These are phyloP conservation scores for Colletotrichum spinosum DNA, from an alignment of 2,329 filamentous ascomycete genomes.

Conservation along the genomic window DNA sequence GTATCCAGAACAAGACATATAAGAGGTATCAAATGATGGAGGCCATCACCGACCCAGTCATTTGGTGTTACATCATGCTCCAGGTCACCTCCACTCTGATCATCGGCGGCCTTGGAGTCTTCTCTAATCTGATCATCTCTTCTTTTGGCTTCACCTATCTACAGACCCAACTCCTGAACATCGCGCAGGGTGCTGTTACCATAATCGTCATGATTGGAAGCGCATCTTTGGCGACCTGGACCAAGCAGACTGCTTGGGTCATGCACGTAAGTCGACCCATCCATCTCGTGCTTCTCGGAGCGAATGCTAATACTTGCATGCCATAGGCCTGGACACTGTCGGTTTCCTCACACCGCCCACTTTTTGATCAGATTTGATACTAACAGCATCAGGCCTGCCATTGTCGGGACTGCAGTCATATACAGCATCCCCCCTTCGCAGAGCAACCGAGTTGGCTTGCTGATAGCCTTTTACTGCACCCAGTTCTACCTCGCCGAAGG, in stretches of 20 bases:
- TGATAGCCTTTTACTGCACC: slow-evolving; percentile 56
- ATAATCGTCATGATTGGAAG: slow-evolving; percentile 25
- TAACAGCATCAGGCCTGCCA: slow-evolving; percentile 9
- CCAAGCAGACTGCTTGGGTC: slow-evolving; percentile 62
- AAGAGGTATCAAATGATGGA: slow-evolving; percentile 74
- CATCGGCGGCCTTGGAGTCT: slow-evolving; percentile 71
- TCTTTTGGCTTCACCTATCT: slow-evolving; percentile 71
- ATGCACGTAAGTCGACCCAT: slow-evolving; percentile 19
- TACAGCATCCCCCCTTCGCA: slow-evolving; percentile 47
- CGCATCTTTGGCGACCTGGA: slow-evolving; percentile 66
- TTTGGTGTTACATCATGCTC: slow-evolving; percentile 70
- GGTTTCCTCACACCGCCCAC: neutral
- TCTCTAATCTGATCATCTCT: slow-evolving; percentile 72
- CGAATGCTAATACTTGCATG: slow-evolving; percentile 60
- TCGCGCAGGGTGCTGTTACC: slow-evolving; percentile 63
- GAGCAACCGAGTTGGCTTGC: slow-evolving; percentile 49
- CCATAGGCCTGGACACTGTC: slow-evolving; percentile 46
- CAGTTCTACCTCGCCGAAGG: slow-evolving; percentile 55
- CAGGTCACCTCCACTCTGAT: slow-evolving; percentile 72
- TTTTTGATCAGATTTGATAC: neutral
- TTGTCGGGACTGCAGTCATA: slow-evolving; percentile 53
- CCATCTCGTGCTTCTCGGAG: slow-evolving; percentile 69
- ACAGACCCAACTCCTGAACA: slow-evolving; percentile 61
- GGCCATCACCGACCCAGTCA: slow-evolving; percentile 59
- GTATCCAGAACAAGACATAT: slow-evolving; percentile 78